These are phyloP conservation scores for Huntiella decipiens DNA, from an alignment of 2,329 filamentous ascomycete genomes.

Conservation along the genomic window DNA sequence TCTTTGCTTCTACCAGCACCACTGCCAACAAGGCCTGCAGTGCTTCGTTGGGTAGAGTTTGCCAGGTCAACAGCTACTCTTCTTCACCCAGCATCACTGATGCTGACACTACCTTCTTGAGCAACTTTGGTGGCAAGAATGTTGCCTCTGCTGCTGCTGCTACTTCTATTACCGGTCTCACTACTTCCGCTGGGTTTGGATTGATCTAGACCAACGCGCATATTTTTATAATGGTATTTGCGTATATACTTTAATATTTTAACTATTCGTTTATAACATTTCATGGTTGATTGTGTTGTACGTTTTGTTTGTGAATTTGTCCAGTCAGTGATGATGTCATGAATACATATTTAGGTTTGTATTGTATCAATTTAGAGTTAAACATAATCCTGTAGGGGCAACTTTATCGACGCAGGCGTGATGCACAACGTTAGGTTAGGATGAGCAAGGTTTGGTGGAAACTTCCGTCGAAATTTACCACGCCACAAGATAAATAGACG, in stretches of 20 bases:
- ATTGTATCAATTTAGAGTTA: neutral
- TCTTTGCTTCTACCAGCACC: conserved; percentile 18
- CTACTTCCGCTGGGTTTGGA: conserved; percentile 8
- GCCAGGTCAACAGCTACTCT: conserved; percentile 30
- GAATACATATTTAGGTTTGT: neutral
- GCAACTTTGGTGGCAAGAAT: conserved; percentile 32
- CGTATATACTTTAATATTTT: neutral
- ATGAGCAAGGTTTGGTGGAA: no score
- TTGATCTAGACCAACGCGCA: conserved; percentile 1
- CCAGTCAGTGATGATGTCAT: neutral
- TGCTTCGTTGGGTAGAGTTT: conserved; percentile 27
- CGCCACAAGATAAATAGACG: no score
- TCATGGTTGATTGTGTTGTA: neutral
- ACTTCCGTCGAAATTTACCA: no score
- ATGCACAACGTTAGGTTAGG: no score
- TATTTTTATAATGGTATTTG: neutral
- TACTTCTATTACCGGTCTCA: conserved; percentile 2
- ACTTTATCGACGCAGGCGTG: no score
- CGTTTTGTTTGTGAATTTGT: neutral
- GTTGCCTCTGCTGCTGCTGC: conserved; percentile 23
- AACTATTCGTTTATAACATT: neutral
- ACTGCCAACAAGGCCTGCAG: conserved; percentile 24
- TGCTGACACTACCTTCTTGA: conserved; percentile 28
- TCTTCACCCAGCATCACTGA: conserved; percentile 21
- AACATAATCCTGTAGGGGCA: no score